Evolutionary conservation across 2,329 filamentous ascomycete genomes (phyloP), one percentile per base, ranked within the genome.

Genomic region (Blumeriella jaapii): DNA sequence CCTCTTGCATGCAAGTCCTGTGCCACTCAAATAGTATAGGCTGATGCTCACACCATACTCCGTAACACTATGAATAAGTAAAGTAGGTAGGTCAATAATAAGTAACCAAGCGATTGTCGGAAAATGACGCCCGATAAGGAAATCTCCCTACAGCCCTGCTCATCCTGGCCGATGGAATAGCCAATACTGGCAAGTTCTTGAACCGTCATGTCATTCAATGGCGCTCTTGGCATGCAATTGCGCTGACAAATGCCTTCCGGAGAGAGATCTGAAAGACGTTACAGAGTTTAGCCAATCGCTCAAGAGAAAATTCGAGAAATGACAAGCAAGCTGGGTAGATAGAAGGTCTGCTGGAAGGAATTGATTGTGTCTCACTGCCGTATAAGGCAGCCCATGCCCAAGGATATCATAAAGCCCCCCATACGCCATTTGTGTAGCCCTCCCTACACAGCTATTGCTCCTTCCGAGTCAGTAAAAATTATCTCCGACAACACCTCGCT

Each of bases 371-470:
- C n/a, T n/a, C n/a, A n/a, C n/a, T n/a, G n/a, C n/a, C n/a, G n/a
- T n/a, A n/a, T n/a, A n/a, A n/a, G n/a, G n/a, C n/a, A n/a, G n/a
- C n/a, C n/a, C n/a, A n/a, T n/a, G n/a, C n/a, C n/a, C n/a, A n/a
- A n/a, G n/a, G n/a, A n/a, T n/a, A n/a, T n/a, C n/a, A n/a, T n/a
- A n/a, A n/a, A n/a, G n/a, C n/a, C n/a, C n/a, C n/a, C 22, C 12
- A 24, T 22, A 11, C 20, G 20, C 7, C 12, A 24, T 8, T 10
- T n/a, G 12, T 28, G 13, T 36, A 19, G n/a, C n/a, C n/a, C n/a
- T 31, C 13, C 22, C 20, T 11, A 23, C 33, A 29, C 12, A 18
- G 18, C 16, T 19, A 36, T 25, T 34, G 30, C 29, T 23, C 30
- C 30, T 15, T 13, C 26, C 23, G 4, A 16, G 11, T 26, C 24